These are phyloP conservation scores for Trametes versicolor DNA, from an alignment of 1,284 basidiomycete genomes.

Conservation along the genomic window DNA sequence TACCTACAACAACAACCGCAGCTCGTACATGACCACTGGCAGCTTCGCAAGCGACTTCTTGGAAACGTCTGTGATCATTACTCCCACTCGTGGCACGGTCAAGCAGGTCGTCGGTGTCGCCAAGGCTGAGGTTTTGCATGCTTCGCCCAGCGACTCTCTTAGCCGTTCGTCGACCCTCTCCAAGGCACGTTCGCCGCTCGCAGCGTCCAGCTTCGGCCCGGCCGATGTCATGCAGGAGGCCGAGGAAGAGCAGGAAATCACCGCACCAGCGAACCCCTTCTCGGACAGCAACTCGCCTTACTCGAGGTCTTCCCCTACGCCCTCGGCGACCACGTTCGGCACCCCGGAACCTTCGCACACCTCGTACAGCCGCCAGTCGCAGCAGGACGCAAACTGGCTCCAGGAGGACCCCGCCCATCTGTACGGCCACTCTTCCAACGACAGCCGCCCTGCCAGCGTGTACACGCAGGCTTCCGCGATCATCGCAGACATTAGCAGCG, in stretches of 20 bases:
- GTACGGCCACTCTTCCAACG: conserved; percentile 22
- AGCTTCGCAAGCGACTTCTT: conserved; percentile 82
- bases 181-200: conserved; percentile 69
- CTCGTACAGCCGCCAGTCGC: conserved; percentile 47
- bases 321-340: conserved; percentile 56
- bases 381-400: conserved; percentile 39
- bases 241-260: conserved; percentile 53
- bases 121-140: conserved; percentile 80
- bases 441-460: conserved; percentile 63
- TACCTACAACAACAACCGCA: conserved; percentile 58
- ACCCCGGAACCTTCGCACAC: conserved; percentile 33
- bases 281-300: conserved; percentile 63
- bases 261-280: conserved; percentile 66
- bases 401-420: conserved; percentile 30
- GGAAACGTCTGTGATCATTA: conserved; percentile 84
- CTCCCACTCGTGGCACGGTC: conserved; percentile 68
- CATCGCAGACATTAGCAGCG: conserved; percentile 68
- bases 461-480: conserved; percentile 70
- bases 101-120: conserved; percentile 79
- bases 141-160: conserved; percentile 52
- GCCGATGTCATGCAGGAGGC: conserved; percentile 65
- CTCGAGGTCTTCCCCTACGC: conserved; percentile 44
- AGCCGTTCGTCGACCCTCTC: conserved; percentile 44
- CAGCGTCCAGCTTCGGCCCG: conserved; percentile 77
- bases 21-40: conserved; percentile 77